Percentiles rank a stretch among this genome's conserved stretches.
Conservation (phyloP, 306 rosid genomes). For the Ochetophila trinervis region DNA sequence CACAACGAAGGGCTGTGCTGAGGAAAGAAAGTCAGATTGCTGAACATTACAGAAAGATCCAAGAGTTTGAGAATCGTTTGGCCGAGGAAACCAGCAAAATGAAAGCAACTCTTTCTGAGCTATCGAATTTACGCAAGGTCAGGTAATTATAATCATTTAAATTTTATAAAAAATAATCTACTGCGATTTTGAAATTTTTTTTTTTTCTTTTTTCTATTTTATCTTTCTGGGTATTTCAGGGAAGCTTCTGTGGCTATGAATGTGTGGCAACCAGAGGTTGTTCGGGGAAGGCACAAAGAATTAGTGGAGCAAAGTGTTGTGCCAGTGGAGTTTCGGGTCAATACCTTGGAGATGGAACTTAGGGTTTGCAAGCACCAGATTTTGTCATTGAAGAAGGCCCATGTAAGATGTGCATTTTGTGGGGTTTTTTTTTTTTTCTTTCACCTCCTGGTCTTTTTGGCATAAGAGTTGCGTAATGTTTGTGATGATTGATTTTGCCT, state of each 20-base stretch:
- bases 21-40: constrained; percentile 68
- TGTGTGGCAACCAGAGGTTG: constrained; percentile 84
- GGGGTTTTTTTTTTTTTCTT: not conserved
- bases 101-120: constrained; percentile 35
- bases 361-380: constrained; percentile 58
- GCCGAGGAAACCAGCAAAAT: constrained; percentile 37
- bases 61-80: constrained; percentile 33
- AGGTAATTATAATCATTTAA: constrained; percentile 30
- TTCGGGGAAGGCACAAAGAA: constrained; percentile 50
- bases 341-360: constrained; percentile 54
- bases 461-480: not conserved
- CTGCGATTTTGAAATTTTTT: not conserved
- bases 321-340: constrained; percentile 51
- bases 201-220: not conserved
- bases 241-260: constrained; percentile 79
- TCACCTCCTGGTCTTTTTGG: not conserved
- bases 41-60: constrained; percentile 56
- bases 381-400: constrained; percentile 46
- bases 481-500: not conserved
- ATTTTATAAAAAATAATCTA: too few relatives aligned
- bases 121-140: constrained; percentile 48
- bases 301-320: constrained; percentile 55
- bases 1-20: constrained; percentile 49
- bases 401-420: constrained; percentile 44
- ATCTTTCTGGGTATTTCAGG: constrained; percentile 27